Conservation (phyloP, 139 green algal species). For the Coelastrella sp. region DNA sequence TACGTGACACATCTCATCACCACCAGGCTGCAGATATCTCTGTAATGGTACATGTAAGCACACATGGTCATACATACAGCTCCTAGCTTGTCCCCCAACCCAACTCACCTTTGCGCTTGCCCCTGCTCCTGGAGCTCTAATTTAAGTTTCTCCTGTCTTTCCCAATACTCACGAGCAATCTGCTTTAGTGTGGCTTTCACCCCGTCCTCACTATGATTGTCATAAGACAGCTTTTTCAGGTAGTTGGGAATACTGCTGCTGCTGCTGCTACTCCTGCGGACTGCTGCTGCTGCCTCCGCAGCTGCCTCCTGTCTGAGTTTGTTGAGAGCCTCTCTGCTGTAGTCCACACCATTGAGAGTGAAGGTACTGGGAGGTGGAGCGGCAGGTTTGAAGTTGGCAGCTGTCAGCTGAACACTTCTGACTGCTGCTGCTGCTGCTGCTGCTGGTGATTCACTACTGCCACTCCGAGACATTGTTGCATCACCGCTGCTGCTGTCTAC, state of each 20-base stretch:
- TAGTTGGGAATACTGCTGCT: neutral
- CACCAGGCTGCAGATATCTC: too few species aligned
- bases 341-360: constrained; percentile 51
- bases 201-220: neutral
- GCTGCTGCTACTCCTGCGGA: too few species aligned
- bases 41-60: too few species aligned
- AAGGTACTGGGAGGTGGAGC: constrained; percentile 58
- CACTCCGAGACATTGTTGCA: neutral
- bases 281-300: too few species aligned
- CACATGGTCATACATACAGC: too few species aligned
- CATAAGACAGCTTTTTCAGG: constrained; percentile 16
- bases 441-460: constrained; percentile 8
- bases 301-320: neutral
- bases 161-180: neutral
- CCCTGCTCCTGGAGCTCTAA: too few species aligned
- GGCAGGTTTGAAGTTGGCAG: constrained; percentile 61
- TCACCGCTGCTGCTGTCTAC: too few species aligned
- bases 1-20: too few species aligned
- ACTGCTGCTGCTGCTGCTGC: constrained; percentile 25
- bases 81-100: too few species aligned
- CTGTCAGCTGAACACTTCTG: too few species aligned
- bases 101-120: neutral
- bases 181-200: neutral
- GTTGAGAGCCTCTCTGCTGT: neutral
- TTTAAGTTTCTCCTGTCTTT: neutral